These are phyloP conservation scores for sweet orange (Citrus sinensis) DNA, from an alignment of 345 rosid species.

Conservation along the genomic window DNA sequence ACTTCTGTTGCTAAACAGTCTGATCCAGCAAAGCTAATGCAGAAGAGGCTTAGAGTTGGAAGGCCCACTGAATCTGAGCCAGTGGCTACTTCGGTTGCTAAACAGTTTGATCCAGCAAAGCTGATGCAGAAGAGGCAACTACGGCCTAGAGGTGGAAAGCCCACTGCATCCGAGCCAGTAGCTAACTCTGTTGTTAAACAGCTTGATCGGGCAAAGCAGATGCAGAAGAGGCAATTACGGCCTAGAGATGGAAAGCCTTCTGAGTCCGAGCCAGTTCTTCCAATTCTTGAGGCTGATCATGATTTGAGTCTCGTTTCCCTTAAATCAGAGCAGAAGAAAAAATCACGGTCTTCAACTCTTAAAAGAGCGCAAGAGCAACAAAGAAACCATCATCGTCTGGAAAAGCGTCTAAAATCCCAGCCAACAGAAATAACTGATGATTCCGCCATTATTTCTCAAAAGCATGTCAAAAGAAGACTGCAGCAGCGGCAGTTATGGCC, in stretches of 20 bases:
- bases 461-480: not conserved
- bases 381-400: not conserved
- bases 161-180: not conserved
- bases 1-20: not conserved
- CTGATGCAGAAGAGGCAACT: not conserved
- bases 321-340: slow-evolving; percentile 2
- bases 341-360: not conserved
- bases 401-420: not conserved
- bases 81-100: not conserved
- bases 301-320: not conserved
- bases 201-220: too few relatives aligned
- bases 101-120: too few relatives aligned
- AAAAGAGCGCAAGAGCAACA: not conserved
- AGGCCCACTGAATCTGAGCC: not conserved
- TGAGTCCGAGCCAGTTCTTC: not conserved
- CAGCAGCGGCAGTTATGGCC: not conserved
- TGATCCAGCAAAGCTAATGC: not conserved
- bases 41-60: not conserved
- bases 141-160: not conserved
- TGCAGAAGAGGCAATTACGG: not conserved
- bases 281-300: not conserved
- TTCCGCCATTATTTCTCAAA: not conserved
- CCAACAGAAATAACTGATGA: not conserved
- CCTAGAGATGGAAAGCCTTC: not conserved
- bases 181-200: too few relatives aligned